These are phyloP conservation scores for Phylloporus arenicola DNA, from an alignment of 768 basidiomycete species.

Conservation along the genomic window DNA sequence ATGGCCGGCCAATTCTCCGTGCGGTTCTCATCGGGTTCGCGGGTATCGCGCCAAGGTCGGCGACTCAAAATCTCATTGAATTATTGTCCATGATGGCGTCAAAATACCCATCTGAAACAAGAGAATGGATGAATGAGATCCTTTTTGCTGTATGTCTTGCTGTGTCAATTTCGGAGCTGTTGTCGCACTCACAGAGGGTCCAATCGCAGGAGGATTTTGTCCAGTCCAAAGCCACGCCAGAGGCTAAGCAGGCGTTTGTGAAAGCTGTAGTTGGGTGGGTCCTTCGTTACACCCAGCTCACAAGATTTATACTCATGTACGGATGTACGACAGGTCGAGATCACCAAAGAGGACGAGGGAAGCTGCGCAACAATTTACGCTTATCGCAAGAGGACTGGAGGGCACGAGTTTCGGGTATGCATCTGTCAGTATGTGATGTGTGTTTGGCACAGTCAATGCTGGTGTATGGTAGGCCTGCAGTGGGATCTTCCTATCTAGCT, in stretches of 20 bases:
- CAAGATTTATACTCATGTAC: not conserved
- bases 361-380: slow-evolving; percentile 81
- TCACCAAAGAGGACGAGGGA: slow-evolving; percentile 72
- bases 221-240: slow-evolving; percentile 62
- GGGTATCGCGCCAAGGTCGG: slow-evolving; percentile 77
- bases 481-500: not conserved
- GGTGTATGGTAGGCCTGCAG: not conserved
- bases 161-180: slow-evolving; percentile 3
- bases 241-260: slow-evolving; percentile 75
- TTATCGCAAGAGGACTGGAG: slow-evolving; percentile 79
- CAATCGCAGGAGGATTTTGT: slow-evolving; percentile 61
- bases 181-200: not conserved
- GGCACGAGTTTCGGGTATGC: slow-evolving; percentile 85
- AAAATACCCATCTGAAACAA: slow-evolving; percentile 49
- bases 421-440: slow-evolving; percentile 47
- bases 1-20: slow-evolving; percentile 65
- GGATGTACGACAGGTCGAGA: slow-evolving; percentile 46
- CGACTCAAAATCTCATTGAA: slow-evolving; percentile 79
- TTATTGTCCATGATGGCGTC: slow-evolving; percentile 63
- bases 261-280: slow-evolving; percentile 63
- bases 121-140: slow-evolving; percentile 69
- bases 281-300: not conserved
- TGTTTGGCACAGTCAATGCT: not conserved
- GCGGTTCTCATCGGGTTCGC: slow-evolving; percentile 79
- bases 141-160: slow-evolving; percentile 51